Evolutionary conservation across 768 basidiomycete species (phyloP).

Genomic region (Phlebiopsis flavidoalba): DNA sequence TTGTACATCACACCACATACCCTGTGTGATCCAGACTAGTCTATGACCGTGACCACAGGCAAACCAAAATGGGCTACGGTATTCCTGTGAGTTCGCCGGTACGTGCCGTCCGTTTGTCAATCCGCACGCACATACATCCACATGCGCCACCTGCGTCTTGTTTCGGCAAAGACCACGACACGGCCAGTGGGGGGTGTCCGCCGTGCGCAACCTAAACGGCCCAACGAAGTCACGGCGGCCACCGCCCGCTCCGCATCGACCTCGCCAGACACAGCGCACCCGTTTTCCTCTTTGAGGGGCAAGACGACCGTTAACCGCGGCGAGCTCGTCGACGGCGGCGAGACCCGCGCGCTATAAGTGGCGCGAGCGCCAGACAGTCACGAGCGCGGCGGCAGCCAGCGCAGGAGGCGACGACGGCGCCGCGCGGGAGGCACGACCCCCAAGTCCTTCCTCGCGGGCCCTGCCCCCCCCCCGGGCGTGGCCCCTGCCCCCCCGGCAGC

Average conservation of each 20-base stretch:
- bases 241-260: constrained; percentile 90
- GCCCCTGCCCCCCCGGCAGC: constrained; percentile 67
- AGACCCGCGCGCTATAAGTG: constrained; percentile 50
- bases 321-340: constrained; percentile 70
- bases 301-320: constrained; percentile 86
- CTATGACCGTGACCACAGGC: constrained; percentile 88
- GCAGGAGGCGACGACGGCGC: constrained; percentile 18
- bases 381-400: constrained; percentile 33
- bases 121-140: not conserved
- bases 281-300: constrained; percentile 85
- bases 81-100: constrained; percentile 91
- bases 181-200: constrained; percentile 89
- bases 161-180: constrained; percentile 75
- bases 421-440: constrained; percentile 16
- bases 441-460: constrained; percentile 49
- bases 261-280: constrained; percentile 91
- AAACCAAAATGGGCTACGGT: constrained; percentile 94
- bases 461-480: constrained; percentile 80
- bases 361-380: constrained; percentile 47
- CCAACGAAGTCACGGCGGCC: constrained; percentile 88
- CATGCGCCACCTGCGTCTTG: not conserved
- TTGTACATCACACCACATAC: too few species aligned
- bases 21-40: constrained; percentile 59
- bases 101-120: constrained; percentile 26
- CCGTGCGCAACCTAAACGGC: constrained; percentile 93